These are phyloP conservation scores for Trichophyton equinum DNA, from an alignment of 2,329 filamentous ascomycete genomes.

Conservation along the genomic window DNA sequence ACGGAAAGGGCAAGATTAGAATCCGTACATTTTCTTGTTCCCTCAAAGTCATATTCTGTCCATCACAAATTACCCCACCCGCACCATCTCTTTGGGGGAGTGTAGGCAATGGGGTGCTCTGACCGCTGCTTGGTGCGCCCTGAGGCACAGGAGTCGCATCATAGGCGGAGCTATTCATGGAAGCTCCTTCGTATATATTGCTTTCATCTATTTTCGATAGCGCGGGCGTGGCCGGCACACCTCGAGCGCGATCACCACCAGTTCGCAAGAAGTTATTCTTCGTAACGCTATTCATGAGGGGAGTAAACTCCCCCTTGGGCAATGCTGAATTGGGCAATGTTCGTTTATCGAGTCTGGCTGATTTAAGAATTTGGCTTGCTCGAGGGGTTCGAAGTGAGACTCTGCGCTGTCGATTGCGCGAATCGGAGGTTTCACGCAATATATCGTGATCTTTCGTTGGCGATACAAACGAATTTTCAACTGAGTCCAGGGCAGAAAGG, in stretches of 20 bases:
- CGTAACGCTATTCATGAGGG: slow-evolving; percentile 69
- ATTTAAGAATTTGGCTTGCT: slow-evolving; percentile 44
- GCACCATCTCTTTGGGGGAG: slow-evolving; percentile 51
- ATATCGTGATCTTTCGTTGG: slow-evolving; percentile 67
- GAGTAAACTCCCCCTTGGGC: slow-evolving; percentile 70
- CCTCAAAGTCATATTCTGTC: slow-evolving; percentile 69
- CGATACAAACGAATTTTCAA: slow-evolving; percentile 76
- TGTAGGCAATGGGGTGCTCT: slow-evolving; percentile 68
- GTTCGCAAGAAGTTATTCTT: slow-evolving; percentile 50
- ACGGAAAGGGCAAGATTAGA: background rate
- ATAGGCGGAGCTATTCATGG: slow-evolving; percentile 50
- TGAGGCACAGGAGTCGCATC: slow-evolving; percentile 61
- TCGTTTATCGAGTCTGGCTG: slow-evolving; percentile 46
- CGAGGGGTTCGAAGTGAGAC: slow-evolving; percentile 61
- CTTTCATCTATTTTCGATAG: slow-evolving; percentile 63
- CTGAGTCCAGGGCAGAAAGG: slow-evolving; percentile 55
- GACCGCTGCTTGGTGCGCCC: slow-evolving; percentile 63
- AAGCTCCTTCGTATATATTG: slow-evolving; percentile 49
- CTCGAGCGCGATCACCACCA: slow-evolving; percentile 41
- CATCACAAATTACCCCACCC: slow-evolving; percentile 63
- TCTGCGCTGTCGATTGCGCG: slow-evolving; percentile 39
- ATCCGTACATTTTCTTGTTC: slow-evolving; percentile 61
- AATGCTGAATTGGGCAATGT: slow-evolving; percentile 53
- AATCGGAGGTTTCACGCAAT: slow-evolving; percentile 60
- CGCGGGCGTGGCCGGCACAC: slow-evolving; percentile 55